Conservation (phyloP, 257 asterid genomes). For the Jacaranda mimosifolia region DNA sequence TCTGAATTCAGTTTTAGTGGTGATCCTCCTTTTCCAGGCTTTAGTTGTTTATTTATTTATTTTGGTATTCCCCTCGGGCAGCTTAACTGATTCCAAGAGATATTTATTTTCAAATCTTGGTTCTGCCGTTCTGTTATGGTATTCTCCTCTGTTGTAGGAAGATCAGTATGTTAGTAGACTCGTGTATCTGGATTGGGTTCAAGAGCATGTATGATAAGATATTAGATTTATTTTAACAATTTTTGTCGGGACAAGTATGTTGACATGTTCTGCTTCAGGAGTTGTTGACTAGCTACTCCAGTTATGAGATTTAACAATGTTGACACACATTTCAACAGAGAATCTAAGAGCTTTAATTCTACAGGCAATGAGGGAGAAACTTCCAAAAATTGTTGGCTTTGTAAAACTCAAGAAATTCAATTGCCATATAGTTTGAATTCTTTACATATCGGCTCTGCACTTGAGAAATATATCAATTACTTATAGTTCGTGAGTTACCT, state of each 20-base stretch:
- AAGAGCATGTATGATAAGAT: not conserved
- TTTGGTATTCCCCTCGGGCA: not conserved
- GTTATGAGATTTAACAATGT: slow-evolving; percentile 1
- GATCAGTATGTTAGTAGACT: not conserved
- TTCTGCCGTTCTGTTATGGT: not conserved
- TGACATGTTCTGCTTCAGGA: slow-evolving; percentile 1
- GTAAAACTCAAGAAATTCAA: not conserved
- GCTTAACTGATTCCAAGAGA: not conserved
- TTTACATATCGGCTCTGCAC: not conserved
- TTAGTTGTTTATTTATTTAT: not conserved
- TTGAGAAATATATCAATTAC: slow-evolving; percentile 16
- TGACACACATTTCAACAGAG: not conserved
- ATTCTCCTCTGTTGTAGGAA: not conserved
- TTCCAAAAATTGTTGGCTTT: not conserved
- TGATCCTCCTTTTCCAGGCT: not conserved
- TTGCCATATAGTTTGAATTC: not conserved
- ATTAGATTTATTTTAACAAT: not conserved
- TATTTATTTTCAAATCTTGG: not conserved
- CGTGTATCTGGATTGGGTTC: not conserved
- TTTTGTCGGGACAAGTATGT: not conserved
- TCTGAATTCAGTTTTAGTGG: not conserved
- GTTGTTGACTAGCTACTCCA: not conserved
- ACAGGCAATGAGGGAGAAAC: not conserved
- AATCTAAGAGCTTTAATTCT: not conserved
- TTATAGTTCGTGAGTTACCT: not conserved